Base-by-base conservation (phyloP, 495 filamentous ascomycete species). In the Penicillium canescens region DNA sequence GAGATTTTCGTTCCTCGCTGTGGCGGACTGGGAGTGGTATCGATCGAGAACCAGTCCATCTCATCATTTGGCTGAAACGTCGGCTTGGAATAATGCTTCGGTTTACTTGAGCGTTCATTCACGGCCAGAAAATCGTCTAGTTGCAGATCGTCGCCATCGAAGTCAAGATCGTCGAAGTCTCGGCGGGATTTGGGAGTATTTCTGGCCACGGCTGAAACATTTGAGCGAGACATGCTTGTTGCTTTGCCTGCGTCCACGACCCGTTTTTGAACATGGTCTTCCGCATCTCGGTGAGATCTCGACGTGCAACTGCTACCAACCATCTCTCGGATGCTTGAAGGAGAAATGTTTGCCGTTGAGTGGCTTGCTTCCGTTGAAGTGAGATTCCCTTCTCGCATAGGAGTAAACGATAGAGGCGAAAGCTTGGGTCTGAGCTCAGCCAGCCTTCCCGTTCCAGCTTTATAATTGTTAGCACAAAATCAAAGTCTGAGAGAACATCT, bases 361-460 rank as follows among this genome's bases (percentile, higher is more conserved):
- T 2, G 28, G 9, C 28, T 0, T 8, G 28, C 6, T 8, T 10
- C 0, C 4, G 7, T 9, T 2, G 28, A 0, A 31, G 8, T 10
- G 6, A 9, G 8, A 10, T 2, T 2, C 28, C 28, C 28, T 31
- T 21, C 35, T 45, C 46, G 24, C n/a, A 51, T 37, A 12, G 56
- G 26, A 26, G 74, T 72, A 62, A 92, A 92, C 1, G 76, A 61
- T 0, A 76, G 77, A 0, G 69, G 54, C 3, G 84, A 80, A 47
- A 96, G 64, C 34, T 82, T 71, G 20, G 83, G 87, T 36, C 82
- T 82, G 9, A 96, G 57, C 9, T 79, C 71, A 37, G 81, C 83
- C 26, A 75, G 74, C 39, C 83, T 77, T 50, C 82, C 67, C 0
- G 95, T 97, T 3, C 93, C 95, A 56, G 93, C 86, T 88, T 56